Conservation (phyloP, 495 filamentous ascomycete genomes). For the Aspergillus ellipticus region DNA sequence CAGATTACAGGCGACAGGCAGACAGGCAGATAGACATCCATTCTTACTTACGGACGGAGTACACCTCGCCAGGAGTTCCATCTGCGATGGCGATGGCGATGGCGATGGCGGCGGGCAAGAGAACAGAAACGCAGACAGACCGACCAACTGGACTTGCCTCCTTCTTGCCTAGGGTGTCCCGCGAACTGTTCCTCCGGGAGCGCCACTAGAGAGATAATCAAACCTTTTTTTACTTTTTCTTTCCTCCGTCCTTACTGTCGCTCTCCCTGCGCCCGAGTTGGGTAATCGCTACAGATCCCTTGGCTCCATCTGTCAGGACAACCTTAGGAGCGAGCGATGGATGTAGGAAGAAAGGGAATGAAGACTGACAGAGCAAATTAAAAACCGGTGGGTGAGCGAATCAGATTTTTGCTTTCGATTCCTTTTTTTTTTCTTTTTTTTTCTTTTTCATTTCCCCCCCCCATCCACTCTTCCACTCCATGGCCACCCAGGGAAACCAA, state of each 20-base stretch:
- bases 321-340: constrained; percentile 29
- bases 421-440: background rate
- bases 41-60: constrained; percentile 9
- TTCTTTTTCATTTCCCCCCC: background rate
- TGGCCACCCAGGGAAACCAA: background rate
- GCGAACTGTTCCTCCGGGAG: constrained; percentile 18
- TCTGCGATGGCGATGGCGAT: no score
- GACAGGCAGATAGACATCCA: constrained; percentile 4
- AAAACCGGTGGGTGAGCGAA: background rate
- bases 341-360: constrained; percentile 3
- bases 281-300: constrained; percentile 26
- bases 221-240: background rate
- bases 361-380: background rate
- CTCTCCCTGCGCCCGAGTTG: constrained; percentile 13
- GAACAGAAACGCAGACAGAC: background rate
- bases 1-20: no score
- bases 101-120: background rate
- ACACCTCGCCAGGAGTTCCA: constrained; percentile 9
- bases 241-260: background rate
- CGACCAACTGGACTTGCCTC: background rate
- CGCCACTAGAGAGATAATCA: constrained; percentile 22
- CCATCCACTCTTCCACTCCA: background rate
- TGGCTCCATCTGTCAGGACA: constrained; percentile 38
- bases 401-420: background rate
- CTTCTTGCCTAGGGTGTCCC: background rate